Evolutionary conservation across 345 rosid genomes (phyloP).

Genomic region (Gossypium raimondii): DNA sequence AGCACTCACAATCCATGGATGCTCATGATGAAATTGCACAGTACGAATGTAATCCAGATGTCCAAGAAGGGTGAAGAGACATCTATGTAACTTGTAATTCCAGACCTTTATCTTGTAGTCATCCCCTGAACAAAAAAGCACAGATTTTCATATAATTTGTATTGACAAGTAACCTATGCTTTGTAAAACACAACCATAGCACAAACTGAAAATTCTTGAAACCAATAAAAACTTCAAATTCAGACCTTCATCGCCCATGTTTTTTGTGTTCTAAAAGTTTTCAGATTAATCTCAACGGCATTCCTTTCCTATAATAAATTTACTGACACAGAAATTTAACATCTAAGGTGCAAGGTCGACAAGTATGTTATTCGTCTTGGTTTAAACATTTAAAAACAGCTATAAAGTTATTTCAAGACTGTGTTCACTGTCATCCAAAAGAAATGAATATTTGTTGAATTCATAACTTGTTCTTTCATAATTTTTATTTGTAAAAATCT

Average conservation of each 20-base stretch:
- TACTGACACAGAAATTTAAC: background rate
- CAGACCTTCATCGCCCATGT: background rate
- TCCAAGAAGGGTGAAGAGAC: slow-evolving; percentile 92
- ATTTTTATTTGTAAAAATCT: background rate
- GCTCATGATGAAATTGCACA: slow-evolving; percentile 93
- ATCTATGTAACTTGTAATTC: slow-evolving; percentile 88
- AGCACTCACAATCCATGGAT: slow-evolving; percentile 98
- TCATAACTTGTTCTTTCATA: background rate
- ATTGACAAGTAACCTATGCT: background rate
- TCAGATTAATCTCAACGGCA: background rate
- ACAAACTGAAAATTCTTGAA: background rate
- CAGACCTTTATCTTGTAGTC: slow-evolving; percentile 97
- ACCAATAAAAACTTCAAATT: background rate
- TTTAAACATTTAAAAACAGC: background rate
- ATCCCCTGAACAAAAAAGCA: slow-evolving; percentile 56
- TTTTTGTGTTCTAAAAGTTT: background rate
- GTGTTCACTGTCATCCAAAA: background rate
- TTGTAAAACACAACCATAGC: background rate
- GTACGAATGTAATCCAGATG: slow-evolving; percentile 97
- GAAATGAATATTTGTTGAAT: background rate
- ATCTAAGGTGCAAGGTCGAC: background rate
- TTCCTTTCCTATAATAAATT: background rate
- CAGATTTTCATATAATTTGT: slow-evolving; percentile 2
- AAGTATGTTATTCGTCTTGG: background rate
- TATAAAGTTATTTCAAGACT: background rate